phyloP scores from a whole-genome alignment of 306 rosid genomes.

The Casuarina cunninghamiana region DNA sequence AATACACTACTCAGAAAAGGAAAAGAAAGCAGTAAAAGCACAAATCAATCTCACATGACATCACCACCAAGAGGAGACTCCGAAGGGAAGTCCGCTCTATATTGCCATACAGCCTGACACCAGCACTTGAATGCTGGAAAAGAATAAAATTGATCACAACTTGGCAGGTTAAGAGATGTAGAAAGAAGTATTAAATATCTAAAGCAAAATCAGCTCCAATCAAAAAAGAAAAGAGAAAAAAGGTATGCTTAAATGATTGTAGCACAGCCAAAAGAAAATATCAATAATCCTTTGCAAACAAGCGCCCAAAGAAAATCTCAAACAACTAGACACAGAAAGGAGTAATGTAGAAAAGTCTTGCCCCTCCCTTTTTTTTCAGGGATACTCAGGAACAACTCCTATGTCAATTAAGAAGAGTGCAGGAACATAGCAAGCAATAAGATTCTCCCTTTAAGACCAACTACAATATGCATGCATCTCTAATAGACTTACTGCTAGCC shows the following conservation, averaged over 20 bases:
- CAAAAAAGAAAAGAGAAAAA: slow-evolving; percentile 3
- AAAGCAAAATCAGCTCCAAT: slow-evolving; percentile 10
- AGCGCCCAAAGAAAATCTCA: neutral
- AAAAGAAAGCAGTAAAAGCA: slow-evolving; percentile 22
- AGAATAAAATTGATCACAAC: slow-evolving; percentile 27
- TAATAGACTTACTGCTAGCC: too few relatives aligned
- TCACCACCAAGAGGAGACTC: slow-evolving; percentile 64
- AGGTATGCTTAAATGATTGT: slow-evolving; percentile 1
- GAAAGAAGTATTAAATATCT: slow-evolving; percentile 3
- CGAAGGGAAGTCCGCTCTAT: slow-evolving; percentile 70
- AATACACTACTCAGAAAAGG: slow-evolving; percentile 16
- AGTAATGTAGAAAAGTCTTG: neutral
- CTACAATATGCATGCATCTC: too few relatives aligned
- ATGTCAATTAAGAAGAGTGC: too few relatives aligned
- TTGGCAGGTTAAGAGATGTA: slow-evolving; percentile 18
- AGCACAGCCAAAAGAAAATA: neutral
- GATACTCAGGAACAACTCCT: too few relatives aligned
- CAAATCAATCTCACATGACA: slow-evolving; percentile 78
- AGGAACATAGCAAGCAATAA: too few relatives aligned
- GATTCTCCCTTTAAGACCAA: too few relatives aligned
- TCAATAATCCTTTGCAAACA: neutral
- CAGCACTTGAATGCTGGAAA: slow-evolving; percentile 93
- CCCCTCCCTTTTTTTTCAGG: too few relatives aligned
- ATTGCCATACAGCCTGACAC: slow-evolving; percentile 97
- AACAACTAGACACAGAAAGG: neutral